Evolutionary conservation across 169 alveolate species (phyloP).

Genomic region (Toxoplasma gondii): DNA sequence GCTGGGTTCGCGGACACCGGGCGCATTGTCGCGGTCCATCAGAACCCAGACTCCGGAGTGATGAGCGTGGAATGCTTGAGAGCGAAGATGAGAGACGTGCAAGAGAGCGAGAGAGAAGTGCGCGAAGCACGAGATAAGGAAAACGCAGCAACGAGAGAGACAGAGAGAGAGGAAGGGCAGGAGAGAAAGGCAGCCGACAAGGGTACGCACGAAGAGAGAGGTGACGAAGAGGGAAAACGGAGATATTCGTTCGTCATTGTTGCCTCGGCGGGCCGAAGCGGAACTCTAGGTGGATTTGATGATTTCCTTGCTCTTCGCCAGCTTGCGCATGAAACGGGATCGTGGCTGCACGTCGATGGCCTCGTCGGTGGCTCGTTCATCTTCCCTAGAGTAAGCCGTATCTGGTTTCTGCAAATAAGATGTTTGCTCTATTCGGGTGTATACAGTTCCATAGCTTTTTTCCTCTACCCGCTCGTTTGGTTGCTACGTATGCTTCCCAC

Average conservation of each 20-base stretch:
- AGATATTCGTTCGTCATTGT: background rate
- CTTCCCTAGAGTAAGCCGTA: slow-evolving; percentile 47
- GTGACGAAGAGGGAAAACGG: background rate
- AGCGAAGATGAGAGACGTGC: background rate
- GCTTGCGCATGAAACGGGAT: slow-evolving; percentile 61
- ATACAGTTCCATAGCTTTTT: background rate
- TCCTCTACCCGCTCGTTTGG: too few species aligned
- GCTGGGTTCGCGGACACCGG: background rate
- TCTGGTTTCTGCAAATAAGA: background rate
- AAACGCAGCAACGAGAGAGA: background rate
- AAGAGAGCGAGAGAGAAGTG: background rate
- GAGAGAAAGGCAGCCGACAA: too few species aligned
- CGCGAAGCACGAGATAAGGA: background rate
- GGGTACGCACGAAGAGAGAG: too few species aligned
- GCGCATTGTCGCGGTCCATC: background rate
- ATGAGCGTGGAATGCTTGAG: background rate
- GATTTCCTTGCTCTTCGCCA: background rate
- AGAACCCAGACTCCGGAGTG: background rate
- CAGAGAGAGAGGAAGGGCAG: too few species aligned
- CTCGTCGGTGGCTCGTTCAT: slow-evolving; percentile 74
- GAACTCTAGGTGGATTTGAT: background rate
- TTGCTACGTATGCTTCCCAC: too few species aligned
- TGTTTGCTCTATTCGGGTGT: background rate
- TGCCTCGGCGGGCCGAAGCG: slow-evolving; percentile 41
- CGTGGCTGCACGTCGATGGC: slow-evolving; percentile 78